Evolutionary conservation across 495 filamentous ascomycete genomes (phyloP).

Genomic region (Penicillium odoratum): DNA sequence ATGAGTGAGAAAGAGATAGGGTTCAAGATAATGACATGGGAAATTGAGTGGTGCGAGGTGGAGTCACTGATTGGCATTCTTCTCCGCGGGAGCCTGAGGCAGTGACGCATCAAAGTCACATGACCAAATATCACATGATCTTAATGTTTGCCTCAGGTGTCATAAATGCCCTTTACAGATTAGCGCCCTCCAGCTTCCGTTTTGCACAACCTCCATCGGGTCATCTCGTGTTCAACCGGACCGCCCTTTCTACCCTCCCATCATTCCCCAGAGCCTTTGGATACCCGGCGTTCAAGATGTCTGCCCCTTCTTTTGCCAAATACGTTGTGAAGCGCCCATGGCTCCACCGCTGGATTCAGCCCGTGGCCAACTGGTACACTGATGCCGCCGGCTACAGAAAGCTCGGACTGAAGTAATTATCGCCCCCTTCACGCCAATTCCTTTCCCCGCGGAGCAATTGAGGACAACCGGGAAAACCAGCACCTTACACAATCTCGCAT

Average conservation of each 20-base stretch:
- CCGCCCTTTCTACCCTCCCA: conserved; percentile 31
- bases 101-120: conserved; percentile 14
- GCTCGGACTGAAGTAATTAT: conserved; percentile 79
- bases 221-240: conserved; percentile 44
- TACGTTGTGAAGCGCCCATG: conserved; percentile 80
- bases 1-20: conserved; percentile 7
- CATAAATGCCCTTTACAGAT: conserved; percentile 14
- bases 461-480: conserved; percentile 4
- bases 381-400: conserved; percentile 88
- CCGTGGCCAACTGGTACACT: conserved; percentile 79
- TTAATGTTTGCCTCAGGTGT: conserved; percentile 9
- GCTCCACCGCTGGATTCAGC: conserved; percentile 73
- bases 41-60: conserved; percentile 30
- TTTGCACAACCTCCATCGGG: conserved; percentile 52
- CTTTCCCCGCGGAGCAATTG: conserved; percentile 14
- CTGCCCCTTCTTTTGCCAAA: conserved; percentile 67
- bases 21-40: conserved; percentile 23
- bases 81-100: conserved; percentile 31
- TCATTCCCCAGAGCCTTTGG: conserved; percentile 32
- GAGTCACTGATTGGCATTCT: conserved; percentile 29
- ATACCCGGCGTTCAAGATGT: conserved; percentile 58
- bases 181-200: conserved; percentile 37
- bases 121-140: background rate
- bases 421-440: conserved; percentile 15
- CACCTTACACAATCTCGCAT: background rate